Base-by-base conservation (phyloP, 371 early-diverging fungal genomes). In the Apophysomyces elegans region DNA sequence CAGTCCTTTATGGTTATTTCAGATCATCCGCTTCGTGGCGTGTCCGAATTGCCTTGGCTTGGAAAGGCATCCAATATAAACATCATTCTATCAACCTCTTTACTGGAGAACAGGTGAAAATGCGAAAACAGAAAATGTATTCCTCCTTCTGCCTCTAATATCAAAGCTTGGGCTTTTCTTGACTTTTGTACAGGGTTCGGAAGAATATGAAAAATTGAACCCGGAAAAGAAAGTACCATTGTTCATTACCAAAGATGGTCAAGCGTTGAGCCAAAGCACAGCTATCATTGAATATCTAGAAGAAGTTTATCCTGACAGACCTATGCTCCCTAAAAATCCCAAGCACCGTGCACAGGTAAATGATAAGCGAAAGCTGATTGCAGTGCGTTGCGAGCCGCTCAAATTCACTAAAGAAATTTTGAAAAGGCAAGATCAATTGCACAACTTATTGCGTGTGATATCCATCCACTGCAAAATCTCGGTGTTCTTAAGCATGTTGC, bases 211-310 rank as follows among this genome's bases (percentile, higher is more conserved):
- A 14, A 69, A 74, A 36, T 62, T 89, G 41, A 93, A 94, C 71
- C 95, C 96, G 2, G 75, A 74, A 47, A 78, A 79, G 47, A 75
- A 84, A 9, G 87, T 97, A 11, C 97, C 97, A 32, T 79, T 87
- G 21, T 80, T 90, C 16, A 61, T 86, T 7, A 84, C 89, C 26
- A 59, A 72, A 5, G 87, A 90, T 54, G 87, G 86, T 8, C 59
- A 79, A 32, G 43, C 71, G 5, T 47, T 95, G 39, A 76, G 78
- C 37, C 91, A 94, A 75, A 93, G 93, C 7, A 67, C 89, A 56
- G 91, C 96, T 26, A 96, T 96, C 50, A 62, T 95, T 38, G 95
- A 97, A 72, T 94, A 94, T 66, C 76, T 97, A 7, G 96, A 97
- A 50, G 96, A 96, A 63, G 73, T 83, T 12, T 71, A 86, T 62